Evolutionary conservation across 2,329 filamentous ascomycete species (phyloP).

Genomic region (Podosphaera leucotricha): DNA sequence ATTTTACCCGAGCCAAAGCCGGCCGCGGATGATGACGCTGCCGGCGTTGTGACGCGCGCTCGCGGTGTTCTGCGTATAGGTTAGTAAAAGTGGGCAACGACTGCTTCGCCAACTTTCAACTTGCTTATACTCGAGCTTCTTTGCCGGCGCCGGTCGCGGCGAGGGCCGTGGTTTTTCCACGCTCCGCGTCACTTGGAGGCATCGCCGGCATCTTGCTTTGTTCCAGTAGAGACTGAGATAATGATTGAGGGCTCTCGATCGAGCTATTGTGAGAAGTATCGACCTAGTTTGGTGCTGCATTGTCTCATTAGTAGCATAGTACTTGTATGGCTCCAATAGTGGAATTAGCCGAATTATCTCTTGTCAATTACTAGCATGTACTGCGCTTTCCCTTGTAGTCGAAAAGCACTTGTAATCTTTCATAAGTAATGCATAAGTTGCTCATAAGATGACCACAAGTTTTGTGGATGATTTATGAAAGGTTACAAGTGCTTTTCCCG

Average conservation of each 20-base stretch:
- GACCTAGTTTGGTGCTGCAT: not conserved
- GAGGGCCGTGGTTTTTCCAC: not conserved
- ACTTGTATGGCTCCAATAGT: too few relatives aligned
- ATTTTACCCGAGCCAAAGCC: not conserved
- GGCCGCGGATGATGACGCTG: too few relatives aligned
- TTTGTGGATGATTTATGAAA: too few relatives aligned
- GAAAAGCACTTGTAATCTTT: too few relatives aligned
- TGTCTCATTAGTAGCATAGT: not conserved
- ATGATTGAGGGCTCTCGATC: not conserved
- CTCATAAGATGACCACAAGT: too few relatives aligned
- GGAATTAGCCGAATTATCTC: too few relatives aligned
- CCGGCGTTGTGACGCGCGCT: not conserved
- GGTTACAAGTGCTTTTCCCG: too few relatives aligned
- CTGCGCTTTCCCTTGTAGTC: too few relatives aligned
- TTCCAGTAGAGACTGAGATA: not conserved
- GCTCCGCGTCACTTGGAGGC: not conserved
- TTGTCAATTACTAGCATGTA: too few relatives aligned
- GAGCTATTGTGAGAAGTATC: not conserved
- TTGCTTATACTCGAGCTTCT: not conserved
- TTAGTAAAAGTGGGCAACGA: not conserved
- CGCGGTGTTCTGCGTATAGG: not conserved
- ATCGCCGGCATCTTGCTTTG: not conserved
- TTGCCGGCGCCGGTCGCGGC: not conserved
- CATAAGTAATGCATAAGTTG: too few relatives aligned
- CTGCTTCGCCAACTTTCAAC: not conserved